A percentile compares a stretch with the other conserved stretches of the same genome.
phyloP scores from a whole-genome alignment of 2,329 filamentous ascomycete species.

The Dryadomyces quercivorus region DNA sequence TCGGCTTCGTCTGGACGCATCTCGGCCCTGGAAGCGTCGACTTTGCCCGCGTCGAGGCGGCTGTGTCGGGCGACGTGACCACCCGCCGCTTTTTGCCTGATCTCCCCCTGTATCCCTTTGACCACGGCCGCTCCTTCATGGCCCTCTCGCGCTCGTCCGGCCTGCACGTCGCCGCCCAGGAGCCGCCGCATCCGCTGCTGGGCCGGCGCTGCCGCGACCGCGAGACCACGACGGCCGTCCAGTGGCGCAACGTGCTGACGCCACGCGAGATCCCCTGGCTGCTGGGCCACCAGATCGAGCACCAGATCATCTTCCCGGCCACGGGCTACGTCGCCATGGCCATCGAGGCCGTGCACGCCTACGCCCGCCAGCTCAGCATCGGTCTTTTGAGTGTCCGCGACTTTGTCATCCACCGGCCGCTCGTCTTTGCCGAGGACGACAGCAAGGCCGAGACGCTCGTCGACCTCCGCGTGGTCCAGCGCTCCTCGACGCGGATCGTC shows the following conservation, averaged over 20 bases:
- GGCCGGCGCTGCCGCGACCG: conserved; percentile 8
- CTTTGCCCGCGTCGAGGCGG: not conserved
- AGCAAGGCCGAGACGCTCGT: not conserved
- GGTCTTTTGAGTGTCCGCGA: conserved; percentile 18
- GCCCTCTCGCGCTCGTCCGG: not conserved
- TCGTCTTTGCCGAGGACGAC: not conserved
- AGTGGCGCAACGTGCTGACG: conserved; percentile 11
- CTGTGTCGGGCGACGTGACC: not conserved
- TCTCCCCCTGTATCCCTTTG: not conserved
- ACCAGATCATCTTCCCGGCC: conserved; percentile 13
- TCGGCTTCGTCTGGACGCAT: not conserved
- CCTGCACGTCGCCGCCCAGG: not conserved
- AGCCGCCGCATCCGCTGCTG: not conserved
- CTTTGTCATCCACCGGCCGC: not conserved
- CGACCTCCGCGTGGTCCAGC: not conserved
- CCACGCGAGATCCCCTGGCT: conserved; percentile 12
- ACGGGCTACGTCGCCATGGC: conserved; percentile 10
- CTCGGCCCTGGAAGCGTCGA: not conserved
- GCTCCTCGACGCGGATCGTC: too few relatives aligned
- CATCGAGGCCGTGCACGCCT: conserved; percentile 7
- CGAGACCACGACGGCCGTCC: conserved; percentile 4
- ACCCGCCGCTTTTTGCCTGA: not conserved
- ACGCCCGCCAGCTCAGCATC: not conserved
- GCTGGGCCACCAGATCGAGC: conserved; percentile 15
- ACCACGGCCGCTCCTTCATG: not conserved